Evolutionary conservation across 768 basidiomycete genomes (phyloP).

Genomic region (Pleurotus tuber-regium): DNA sequence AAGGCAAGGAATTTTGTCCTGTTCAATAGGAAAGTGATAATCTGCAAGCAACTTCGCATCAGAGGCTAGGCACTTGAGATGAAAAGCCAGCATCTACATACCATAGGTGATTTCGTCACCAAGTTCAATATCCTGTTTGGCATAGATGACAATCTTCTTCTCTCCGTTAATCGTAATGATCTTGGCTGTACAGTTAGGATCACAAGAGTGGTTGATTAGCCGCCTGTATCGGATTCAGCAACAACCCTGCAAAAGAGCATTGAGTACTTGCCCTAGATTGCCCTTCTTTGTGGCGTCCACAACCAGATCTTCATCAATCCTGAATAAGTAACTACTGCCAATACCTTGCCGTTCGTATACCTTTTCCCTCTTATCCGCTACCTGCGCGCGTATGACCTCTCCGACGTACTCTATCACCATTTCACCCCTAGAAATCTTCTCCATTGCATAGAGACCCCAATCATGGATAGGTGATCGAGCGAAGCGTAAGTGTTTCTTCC

Average conservation of each 20-base stretch:
- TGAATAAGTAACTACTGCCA: constrained; percentile 95
- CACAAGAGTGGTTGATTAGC: constrained; percentile 97
- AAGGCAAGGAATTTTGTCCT: constrained; percentile 93
- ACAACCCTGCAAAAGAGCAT: constrained; percentile 14
- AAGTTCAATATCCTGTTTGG: constrained; percentile 92
- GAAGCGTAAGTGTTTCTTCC: constrained; percentile 97
- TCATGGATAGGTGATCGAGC: constrained; percentile 95
- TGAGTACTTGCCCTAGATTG: constrained; percentile 82
- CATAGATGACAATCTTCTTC: constrained; percentile 99
- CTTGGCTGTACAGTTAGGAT: constrained; percentile 90
- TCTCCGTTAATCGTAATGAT: constrained; percentile 89
- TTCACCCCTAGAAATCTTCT: constrained; percentile 88
- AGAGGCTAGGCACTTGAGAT: background rate
- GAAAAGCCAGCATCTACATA: constrained; percentile 33
- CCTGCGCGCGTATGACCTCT: constrained; percentile 91
- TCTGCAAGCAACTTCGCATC: constrained; percentile 43
- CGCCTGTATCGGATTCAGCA: constrained; percentile 51
- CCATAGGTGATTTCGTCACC: constrained; percentile 99
- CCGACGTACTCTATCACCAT: constrained; percentile 99
- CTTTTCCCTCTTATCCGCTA: constrained; percentile 97
- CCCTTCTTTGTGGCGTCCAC: constrained; percentile 99
- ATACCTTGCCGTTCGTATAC: constrained; percentile 96
- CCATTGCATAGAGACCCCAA: constrained; percentile 98
- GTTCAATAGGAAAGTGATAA: constrained; percentile 99
- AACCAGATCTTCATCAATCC: constrained; percentile 96